phyloP scores from a whole-genome alignment of 1,284 basidiomycete genomes.

The Uromyces viciae-fabae region DNA sequence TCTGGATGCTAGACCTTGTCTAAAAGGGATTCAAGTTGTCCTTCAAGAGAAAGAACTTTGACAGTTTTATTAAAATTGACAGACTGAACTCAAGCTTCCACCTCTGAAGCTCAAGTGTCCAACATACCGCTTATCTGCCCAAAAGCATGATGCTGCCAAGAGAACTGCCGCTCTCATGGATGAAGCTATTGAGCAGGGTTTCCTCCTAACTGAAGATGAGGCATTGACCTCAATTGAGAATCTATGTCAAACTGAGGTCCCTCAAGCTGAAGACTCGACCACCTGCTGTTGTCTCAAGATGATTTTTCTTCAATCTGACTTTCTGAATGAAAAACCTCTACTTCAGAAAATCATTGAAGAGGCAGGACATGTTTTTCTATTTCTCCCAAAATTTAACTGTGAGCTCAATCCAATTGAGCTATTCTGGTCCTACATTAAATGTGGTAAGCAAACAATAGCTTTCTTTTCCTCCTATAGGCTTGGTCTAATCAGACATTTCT shows the following conservation, averaged over 20 bases:
- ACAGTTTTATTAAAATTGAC: background rate
- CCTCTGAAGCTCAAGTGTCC: background rate
- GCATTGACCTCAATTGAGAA: background rate
- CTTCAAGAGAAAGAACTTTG: background rate
- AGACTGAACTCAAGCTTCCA: background rate
- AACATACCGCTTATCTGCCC: background rate
- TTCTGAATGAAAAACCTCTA: background rate
- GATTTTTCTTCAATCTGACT: background rate
- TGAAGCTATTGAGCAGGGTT: background rate
- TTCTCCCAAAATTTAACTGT: slow-evolving; percentile 24
- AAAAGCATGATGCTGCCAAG: background rate
- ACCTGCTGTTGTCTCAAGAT: background rate
- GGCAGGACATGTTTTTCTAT: background rate
- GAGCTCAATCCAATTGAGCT: slow-evolving; percentile 32
- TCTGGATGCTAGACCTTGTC: background rate
- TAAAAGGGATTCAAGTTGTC: background rate
- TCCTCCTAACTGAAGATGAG: background rate
- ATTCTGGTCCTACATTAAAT: slow-evolving; percentile 18
- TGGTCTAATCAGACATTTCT: background rate
- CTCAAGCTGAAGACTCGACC: background rate
- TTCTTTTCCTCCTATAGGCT: background rate
- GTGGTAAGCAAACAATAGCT: background rate
- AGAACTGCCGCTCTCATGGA: background rate
- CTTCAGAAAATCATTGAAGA: background rate
- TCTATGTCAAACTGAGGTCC: background rate